A percentile compares a stretch with the other conserved stretches of the same genome.
Evolutionary conservation across 2,329 filamentous ascomycete genomes (phyloP).

Genomic region (Cladosporium sp.): DNA sequence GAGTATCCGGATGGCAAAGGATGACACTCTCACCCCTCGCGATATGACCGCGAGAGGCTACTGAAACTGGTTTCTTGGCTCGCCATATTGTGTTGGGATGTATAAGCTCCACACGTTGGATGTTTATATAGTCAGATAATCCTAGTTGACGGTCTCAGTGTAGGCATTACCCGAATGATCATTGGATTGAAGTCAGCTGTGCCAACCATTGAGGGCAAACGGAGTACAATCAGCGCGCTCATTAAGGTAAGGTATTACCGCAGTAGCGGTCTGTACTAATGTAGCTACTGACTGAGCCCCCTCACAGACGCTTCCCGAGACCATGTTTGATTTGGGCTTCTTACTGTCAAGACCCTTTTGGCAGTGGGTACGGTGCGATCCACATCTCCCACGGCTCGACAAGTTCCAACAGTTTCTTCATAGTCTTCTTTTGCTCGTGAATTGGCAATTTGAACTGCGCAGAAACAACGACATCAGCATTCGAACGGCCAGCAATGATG

Average conservation of each 20-base stretch:
- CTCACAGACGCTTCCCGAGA: neutral
- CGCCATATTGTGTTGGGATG: neutral
- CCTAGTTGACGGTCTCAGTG: neutral
- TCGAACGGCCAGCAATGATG: neutral
- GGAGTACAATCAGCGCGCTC: neutral
- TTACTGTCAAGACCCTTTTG: neutral
- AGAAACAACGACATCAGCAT: neutral
- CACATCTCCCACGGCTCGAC: neutral
- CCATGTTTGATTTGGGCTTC: neutral
- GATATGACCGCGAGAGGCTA: no score
- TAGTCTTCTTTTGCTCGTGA: neutral
- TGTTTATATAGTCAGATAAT: neutral
- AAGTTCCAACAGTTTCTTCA: neutral
- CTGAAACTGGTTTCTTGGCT: neutral
- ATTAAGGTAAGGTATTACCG: neutral
- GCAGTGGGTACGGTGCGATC: neutral
- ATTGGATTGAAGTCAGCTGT: neutral
- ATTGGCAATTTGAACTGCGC: neutral
- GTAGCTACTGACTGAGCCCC: neutral
- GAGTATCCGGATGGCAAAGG: no score
- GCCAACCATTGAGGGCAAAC: neutral
- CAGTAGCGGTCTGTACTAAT: neutral
- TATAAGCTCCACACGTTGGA: neutral
- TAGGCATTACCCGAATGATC: neutral
- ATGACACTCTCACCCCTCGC: no score